Conservation (phyloP, 2,329 filamentous ascomycete genomes). For the Stenocarpella maydis region DNA sequence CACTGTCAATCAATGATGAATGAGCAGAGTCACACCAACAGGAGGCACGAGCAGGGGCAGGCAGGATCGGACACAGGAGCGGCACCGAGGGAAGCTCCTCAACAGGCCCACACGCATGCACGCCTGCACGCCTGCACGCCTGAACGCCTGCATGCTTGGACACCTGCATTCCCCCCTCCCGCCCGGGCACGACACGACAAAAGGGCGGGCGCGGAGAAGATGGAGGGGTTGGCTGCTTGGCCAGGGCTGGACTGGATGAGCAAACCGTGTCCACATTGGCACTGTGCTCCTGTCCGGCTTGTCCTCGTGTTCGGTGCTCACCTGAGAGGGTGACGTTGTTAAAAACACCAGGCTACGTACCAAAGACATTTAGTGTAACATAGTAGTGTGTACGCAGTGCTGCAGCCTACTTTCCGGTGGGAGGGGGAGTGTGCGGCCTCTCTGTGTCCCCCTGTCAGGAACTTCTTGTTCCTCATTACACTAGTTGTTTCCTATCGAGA, state of each 20-base stretch:
- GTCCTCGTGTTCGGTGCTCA: slow-evolving; percentile 30
- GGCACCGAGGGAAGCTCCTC: slow-evolving; percentile 18
- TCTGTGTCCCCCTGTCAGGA: background rate
- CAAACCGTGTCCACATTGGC: slow-evolving; percentile 24
- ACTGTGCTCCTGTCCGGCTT: slow-evolving; percentile 27
- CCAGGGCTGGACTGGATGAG: slow-evolving; percentile 17
- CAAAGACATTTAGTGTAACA: too few relatives aligned
- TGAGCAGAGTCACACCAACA: background rate
- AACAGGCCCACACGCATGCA: background rate
- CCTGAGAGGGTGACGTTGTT: background rate
- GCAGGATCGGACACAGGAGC: slow-evolving; percentile 1
- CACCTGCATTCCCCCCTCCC: background rate
- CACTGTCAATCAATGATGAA: slow-evolving; percentile 10
- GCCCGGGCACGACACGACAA: slow-evolving; percentile 6
- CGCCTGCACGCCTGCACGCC: background rate
- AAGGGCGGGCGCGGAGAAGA: slow-evolving; percentile 25
- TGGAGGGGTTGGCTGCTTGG: slow-evolving; percentile 31
- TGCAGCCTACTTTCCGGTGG: background rate
- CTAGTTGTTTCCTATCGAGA: slow-evolving; percentile 8
- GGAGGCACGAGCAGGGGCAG: background rate
- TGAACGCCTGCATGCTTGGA: background rate
- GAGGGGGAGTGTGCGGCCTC: slow-evolving; percentile 6
- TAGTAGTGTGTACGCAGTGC: background rate
- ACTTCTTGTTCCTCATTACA: too few relatives aligned
- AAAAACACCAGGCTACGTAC: slow-evolving; percentile 26